Conservation (phyloP, 768 basidiomycete genomes). For the Lentinula detonsa region DNA sequence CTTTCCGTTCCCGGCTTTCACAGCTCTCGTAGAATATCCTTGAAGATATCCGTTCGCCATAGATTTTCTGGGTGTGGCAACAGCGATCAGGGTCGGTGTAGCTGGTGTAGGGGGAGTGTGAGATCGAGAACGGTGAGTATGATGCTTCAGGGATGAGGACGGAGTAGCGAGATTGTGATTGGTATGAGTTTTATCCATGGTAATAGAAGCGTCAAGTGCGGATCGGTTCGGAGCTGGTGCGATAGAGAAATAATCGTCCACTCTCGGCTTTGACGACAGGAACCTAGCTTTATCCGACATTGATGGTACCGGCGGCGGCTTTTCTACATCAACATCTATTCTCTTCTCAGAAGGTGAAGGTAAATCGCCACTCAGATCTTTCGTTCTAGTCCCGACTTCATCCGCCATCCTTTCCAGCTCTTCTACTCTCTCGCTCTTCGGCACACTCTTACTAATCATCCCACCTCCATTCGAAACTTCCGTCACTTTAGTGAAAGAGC, state of each 20-base stretch:
- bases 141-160: background rate
- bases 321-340: conserved; percentile 10
- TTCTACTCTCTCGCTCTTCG: conserved; percentile 57
- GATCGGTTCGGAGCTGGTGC: background rate
- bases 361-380: conserved; percentile 19
- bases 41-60: background rate
- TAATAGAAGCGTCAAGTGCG: background rate
- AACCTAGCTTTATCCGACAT: conserved; percentile 23
- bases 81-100: conserved; percentile 47
- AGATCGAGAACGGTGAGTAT: background rate
- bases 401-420: conserved; percentile 71
- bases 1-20: conserved; percentile 15
- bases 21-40: background rate
- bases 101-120: conserved; percentile 33
- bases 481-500: conserved; percentile 31
- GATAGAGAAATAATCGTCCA: conserved; percentile 7
- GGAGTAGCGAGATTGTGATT: background rate
- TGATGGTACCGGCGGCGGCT: conserved; percentile 45
- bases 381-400: conserved; percentile 33
- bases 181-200: background rate
- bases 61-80: conserved; percentile 24
- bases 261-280: conserved; percentile 16
- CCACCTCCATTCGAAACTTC: background rate
- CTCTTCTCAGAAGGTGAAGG: conserved; percentile 20
- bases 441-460: conserved; percentile 11